Base-by-base conservation (phyloP, 371 early-diverging fungal species). In the Coemansia sp. region DNA sequence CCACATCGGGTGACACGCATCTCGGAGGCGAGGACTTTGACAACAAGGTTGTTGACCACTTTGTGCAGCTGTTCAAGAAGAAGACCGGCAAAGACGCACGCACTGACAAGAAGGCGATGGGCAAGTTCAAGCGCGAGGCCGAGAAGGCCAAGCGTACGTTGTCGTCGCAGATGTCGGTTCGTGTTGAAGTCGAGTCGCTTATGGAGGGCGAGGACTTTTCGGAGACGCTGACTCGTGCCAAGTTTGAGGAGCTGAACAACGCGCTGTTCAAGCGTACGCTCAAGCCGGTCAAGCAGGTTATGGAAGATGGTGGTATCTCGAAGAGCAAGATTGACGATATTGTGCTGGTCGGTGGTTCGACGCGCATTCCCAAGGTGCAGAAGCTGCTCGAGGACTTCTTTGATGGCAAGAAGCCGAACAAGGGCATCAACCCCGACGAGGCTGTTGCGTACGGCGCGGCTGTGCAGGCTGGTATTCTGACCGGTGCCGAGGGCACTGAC, bases 311-410 rank as follows among this genome's bases (percentile, higher is more conserved):
- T 79, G 92, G 92, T 86, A 88, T 94, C 61, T 89, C 92, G 82
- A 99, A 98, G 89, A 71, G 82, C 74, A 80, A 86, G 67, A 93
- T 99, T 73, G 85, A 97, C 82, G 96, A 97, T 78, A 94, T 99
- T 79, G 95, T 99, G 72, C 86, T 99, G 56, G 99, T 99, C 71
- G 99, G 99, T 83, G 99, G 99, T 71, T 98, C 98, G 77, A 98
- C 99, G 66, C 98, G 99, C 89, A 99, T 99, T 82, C 99, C 99
- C 85, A 97, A 95, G 90, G 92, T 99, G 79, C 95, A 94, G 81
- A 88, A 95, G 84, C 87, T 98, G 69, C 89, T 99, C 62, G 88
- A 91, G 51, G 97, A 97, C 77, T 94, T 87, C 84, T 99, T 99
- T 87, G 92, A 95, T 81, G 98, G 94, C 80, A 96, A 95, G 87